Conservation (phyloP, 1,284 basidiomycete species). For the Calocybe gambosa region DNA sequence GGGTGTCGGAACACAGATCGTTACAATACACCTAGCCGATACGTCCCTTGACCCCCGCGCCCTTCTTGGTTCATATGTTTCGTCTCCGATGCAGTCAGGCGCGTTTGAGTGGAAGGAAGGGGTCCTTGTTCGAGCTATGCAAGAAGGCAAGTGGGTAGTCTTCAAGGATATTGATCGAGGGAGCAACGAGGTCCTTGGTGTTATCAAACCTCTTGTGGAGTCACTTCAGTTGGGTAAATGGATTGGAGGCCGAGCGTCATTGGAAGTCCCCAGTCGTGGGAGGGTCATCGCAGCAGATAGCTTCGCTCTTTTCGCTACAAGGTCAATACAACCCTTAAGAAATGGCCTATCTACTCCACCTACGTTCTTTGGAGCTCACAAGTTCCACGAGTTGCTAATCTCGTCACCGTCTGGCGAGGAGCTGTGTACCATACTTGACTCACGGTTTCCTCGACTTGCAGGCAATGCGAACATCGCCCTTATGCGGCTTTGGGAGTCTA, state of each 20-base stretch:
- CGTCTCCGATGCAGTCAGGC: slow-evolving; percentile 81
- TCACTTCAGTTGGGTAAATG: slow-evolving; percentile 70
- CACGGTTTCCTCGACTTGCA: slow-evolving; percentile 59
- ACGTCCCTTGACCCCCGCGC: slow-evolving; percentile 94
- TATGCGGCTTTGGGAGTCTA: slow-evolving; percentile 59
- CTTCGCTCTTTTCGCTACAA: slow-evolving; percentile 79
- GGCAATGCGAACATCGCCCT: slow-evolving; percentile 41
- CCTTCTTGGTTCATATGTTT: slow-evolving; percentile 90
- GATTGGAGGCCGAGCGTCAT: slow-evolving; percentile 67
- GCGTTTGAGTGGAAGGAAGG: slow-evolving; percentile 98
- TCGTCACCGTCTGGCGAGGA: slow-evolving; percentile 60
- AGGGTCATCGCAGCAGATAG: slow-evolving; percentile 65
- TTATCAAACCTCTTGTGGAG: slow-evolving; percentile 79
- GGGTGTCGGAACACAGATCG: slow-evolving; percentile 51
- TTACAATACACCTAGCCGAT: slow-evolving; percentile 89
- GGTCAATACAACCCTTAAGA: slow-evolving; percentile 48
- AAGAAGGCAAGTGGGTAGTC: slow-evolving; percentile 90
- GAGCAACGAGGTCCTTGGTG: slow-evolving; percentile 80
- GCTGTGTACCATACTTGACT: slow-evolving; percentile 60
- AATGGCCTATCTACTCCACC: slow-evolving; percentile 43
- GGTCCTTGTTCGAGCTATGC: slow-evolving; percentile 85
- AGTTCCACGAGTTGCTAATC: slow-evolving; percentile 71
- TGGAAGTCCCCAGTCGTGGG: slow-evolving; percentile 68
- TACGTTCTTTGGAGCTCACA: slow-evolving; percentile 77
- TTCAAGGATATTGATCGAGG: slow-evolving; percentile 92